Evolutionary conservation across 768 basidiomycete genomes (phyloP).

Genomic region (Rubroboletus pulcherrimus): DNA sequence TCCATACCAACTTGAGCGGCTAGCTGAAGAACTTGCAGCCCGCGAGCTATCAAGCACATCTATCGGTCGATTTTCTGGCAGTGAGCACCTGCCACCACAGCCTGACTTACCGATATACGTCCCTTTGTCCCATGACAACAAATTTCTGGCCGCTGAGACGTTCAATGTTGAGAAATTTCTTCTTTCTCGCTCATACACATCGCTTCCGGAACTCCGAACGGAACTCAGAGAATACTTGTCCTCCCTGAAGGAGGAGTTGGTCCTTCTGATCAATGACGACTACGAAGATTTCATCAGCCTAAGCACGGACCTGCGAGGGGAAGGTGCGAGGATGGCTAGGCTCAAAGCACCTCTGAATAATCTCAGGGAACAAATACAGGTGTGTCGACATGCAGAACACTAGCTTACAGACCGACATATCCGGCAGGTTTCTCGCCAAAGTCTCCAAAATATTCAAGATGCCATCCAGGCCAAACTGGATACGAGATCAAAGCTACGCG

Average conservation of each 20-base stretch:
- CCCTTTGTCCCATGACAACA: slow-evolving; percentile 79
- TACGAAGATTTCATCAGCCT: slow-evolving; percentile 97
- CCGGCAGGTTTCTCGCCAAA: slow-evolving; percentile 51
- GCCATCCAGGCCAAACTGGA: slow-evolving; percentile 76
- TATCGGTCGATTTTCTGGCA: neutral
- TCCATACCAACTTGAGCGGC: slow-evolving; percentile 64
- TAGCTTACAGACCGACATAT: neutral
- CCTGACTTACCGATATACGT: slow-evolving; percentile 58
- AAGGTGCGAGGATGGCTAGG: slow-evolving; percentile 66
- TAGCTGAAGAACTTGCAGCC: slow-evolving; percentile 66
- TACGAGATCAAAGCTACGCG: slow-evolving; percentile 70
- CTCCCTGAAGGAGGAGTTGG: slow-evolving; percentile 86
- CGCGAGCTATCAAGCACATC: slow-evolving; percentile 43
- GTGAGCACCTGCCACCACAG: slow-evolving; percentile 9
- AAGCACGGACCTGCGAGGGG: slow-evolving; percentile 87
- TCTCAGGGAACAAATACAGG: slow-evolving; percentile 65
- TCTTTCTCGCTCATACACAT: slow-evolving; percentile 78
- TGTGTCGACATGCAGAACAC: slow-evolving; percentile 29
- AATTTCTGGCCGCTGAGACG: slow-evolving; percentile 58
- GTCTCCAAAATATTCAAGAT: slow-evolving; percentile 63
- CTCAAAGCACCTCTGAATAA: slow-evolving; percentile 65
- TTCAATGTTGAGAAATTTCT: slow-evolving; percentile 89
- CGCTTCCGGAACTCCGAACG: slow-evolving; percentile 79
- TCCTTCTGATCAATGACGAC: slow-evolving; percentile 94
- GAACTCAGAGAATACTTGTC: slow-evolving; percentile 86